Percentiles rank a stretch among this genome's conserved stretches.
phyloP scores from a whole-genome alignment of 169 alveolate genomes.

The Plasmodium gonderi region DNA sequence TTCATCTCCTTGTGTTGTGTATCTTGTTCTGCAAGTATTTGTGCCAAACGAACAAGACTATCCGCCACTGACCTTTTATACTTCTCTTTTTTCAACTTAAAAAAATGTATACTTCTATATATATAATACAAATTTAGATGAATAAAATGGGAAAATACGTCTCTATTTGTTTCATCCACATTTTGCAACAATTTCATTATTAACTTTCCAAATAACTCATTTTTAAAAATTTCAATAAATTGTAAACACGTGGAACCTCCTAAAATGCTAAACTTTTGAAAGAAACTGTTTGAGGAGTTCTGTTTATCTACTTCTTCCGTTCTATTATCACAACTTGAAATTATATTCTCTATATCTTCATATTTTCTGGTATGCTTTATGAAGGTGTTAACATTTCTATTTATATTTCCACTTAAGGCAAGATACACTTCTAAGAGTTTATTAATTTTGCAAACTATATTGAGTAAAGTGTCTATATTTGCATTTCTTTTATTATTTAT shows the following conservation, averaged over 20 bases:
- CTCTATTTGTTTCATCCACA: not conserved
- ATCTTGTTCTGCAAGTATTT: not conserved
- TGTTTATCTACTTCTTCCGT: not conserved
- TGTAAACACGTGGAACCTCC: not conserved
- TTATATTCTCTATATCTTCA: constrained; percentile 15
- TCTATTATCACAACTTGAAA: not conserved
- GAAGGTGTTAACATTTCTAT: not conserved
- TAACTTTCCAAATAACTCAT: constrained; percentile 19
- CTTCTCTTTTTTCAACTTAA: constrained; percentile 13
- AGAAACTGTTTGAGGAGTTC: not conserved
- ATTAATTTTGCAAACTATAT: constrained; percentile 15
- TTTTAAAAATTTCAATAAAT: constrained; percentile 37
- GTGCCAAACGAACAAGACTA: not conserved
- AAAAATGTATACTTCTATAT: constrained; percentile 3
- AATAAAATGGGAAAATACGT: not conserved
- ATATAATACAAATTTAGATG: constrained; percentile 26
- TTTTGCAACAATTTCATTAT: not conserved
- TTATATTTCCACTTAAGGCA: not conserved
- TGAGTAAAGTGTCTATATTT: not conserved
- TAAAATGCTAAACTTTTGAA: constrained; percentile 15
- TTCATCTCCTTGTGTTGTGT: not conserved
- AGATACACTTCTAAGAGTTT: constrained; percentile 17
- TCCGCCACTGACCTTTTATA: not conserved
- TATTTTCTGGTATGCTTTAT: not conserved
- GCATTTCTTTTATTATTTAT: constrained; percentile 3